Base-by-base conservation (phyloP, 495 filamentous ascomycete species). In the Xylaria scruposa region DNA sequence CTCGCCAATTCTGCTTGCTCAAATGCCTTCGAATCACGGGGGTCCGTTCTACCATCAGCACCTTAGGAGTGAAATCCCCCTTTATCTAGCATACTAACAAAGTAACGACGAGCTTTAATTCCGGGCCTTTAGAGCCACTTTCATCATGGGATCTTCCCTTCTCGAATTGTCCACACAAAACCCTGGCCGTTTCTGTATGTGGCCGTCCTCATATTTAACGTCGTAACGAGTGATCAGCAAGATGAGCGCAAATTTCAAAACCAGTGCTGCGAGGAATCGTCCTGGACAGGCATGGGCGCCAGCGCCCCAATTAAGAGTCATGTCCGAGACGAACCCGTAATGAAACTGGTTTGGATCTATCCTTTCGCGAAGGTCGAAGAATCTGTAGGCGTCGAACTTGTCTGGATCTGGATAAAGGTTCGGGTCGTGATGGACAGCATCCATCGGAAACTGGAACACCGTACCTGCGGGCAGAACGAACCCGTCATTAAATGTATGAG, bases 241-340 rank as follows among this genome's bases (percentile, higher is more conserved):
- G 15, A 49, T 64, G 21, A 64, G 61, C 42, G 38, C 38, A 64
- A 64, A 64, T 21, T 64, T 64, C 8, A 64, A 21, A 46, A 64
- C 61, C 42, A 64, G 47, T 29, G 40, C 42, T n/a, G 81, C 85
- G 63, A 86, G 83, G 70, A 83, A 81, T 3, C 85, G 77, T 9
- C 85, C 85, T 4, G 85, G 85, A 73, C 85, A 85, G 36, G 62
- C 71, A 56, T 73, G 67, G 40, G 61, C 70, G 12, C 82, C 82
- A 67, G 81, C 64, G 0, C 83, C 81, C 63, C 83, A 84, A n/a
- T 72, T 76, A 2, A 82, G 36, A 70, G 46, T 78, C 77, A 9
- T 75, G 63, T 6, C 76, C 77, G 1, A 78, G 75, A 15, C 70
- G 49, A 26, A 64, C 13, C 61, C 42, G 40, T 64, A 64, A 47